These are phyloP conservation scores for Syzygium aromaticum DNA, from an alignment of 345 rosid species.

Conservation along the genomic window DNA sequence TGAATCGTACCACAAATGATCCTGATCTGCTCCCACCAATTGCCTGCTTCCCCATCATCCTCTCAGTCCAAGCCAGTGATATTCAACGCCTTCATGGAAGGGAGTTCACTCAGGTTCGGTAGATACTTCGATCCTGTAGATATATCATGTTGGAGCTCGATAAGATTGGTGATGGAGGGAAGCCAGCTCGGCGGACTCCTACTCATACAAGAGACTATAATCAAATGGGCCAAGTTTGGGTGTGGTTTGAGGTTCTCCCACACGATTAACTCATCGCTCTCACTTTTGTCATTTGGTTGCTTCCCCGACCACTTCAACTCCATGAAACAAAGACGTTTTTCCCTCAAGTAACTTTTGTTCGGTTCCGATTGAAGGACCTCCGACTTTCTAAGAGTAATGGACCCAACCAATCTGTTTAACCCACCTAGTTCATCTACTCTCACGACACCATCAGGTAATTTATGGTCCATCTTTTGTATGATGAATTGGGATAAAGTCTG, in stretches of 20 bases:
- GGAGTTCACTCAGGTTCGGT: neutral
- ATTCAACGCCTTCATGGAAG: neutral
- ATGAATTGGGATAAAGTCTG: neutral
- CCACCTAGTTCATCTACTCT: neutral
- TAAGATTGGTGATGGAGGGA: neutral
- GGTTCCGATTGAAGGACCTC: neutral
- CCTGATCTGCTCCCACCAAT: neutral
- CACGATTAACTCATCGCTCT: neutral
- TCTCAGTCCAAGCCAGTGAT: neutral
- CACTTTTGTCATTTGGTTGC: neutral
- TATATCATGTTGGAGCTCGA: neutral
- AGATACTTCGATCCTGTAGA: neutral
- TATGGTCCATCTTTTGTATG: neutral
- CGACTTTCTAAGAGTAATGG: neutral
- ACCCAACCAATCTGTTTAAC: neutral
- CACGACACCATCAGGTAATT: neutral
- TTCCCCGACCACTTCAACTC: neutral
- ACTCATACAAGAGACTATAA: neutral
- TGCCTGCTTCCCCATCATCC: neutral
- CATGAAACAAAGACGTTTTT: neutral
- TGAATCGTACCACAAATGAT: neutral
- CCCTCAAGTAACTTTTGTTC: neutral
- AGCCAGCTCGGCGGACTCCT: neutral
- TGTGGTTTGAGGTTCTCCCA: neutral
- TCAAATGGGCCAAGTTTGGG: neutral